phyloP scores from a whole-genome alignment of 148 eudicot genomes.

The Polygonum aviculare region DNA sequence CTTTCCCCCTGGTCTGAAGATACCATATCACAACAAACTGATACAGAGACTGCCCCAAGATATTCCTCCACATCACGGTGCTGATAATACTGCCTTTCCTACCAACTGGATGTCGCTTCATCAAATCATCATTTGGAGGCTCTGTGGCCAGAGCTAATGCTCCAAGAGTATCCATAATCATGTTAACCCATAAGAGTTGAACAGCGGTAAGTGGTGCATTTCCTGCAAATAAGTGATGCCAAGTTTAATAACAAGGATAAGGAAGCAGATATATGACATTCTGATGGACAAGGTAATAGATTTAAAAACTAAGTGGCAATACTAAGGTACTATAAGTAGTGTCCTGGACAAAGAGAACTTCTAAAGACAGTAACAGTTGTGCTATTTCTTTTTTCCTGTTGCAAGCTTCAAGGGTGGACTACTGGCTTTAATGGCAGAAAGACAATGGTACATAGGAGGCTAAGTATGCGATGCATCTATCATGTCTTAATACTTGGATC shows the following conservation, averaged over 20 bases:
- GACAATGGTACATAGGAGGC: neutral
- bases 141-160: conserved; percentile 61
- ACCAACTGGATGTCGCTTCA: conserved; percentile 43
- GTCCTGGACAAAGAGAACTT: neutral
- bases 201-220: conserved; percentile 53
- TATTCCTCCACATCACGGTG: conserved; percentile 52
- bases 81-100: conserved; percentile 37
- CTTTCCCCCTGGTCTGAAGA: conserved; percentile 24
- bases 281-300: neutral
- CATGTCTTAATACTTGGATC: neutral
- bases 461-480: neutral
- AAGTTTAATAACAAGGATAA: neutral
- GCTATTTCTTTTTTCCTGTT: neutral
- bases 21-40: conserved; percentile 35
- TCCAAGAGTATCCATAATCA: conserved; percentile 61
- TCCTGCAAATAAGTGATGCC: conserved; percentile 24
- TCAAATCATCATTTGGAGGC: conserved; percentile 40
- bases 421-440: neutral
- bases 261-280: neutral
- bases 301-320: neutral
- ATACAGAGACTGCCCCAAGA: conserved; percentile 45
- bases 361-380: neutral
- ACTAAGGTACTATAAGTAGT: neutral
- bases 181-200: conserved; percentile 56
- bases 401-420: neutral